Conservation (phyloP, 2,329 filamentous ascomycete genomes). For the Arthrobotrys megalospora region DNA sequence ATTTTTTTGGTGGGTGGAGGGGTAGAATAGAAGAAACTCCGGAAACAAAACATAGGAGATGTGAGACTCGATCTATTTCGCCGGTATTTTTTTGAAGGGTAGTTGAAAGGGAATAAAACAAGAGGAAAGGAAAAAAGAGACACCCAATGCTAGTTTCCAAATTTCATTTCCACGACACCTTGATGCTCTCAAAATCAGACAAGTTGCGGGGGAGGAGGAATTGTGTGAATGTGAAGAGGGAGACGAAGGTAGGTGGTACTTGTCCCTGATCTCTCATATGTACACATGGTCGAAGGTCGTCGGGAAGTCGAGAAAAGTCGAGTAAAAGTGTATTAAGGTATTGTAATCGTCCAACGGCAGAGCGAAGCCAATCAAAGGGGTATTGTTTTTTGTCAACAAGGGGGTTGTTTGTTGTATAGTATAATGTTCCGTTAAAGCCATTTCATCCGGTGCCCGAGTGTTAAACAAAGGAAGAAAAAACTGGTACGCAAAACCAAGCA, state of each 20-base stretch:
- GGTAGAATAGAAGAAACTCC: constrained; percentile 49
- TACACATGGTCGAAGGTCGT: constrained; percentile 62
- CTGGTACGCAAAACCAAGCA: constrained; percentile 50
- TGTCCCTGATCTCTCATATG: constrained; percentile 63
- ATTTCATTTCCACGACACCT: constrained; percentile 43
- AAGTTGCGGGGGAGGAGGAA: constrained; percentile 34
- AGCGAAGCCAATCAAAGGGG: constrained; percentile 37
- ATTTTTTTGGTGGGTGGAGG: constrained; percentile 34
- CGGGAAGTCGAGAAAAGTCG: constrained; percentile 61
- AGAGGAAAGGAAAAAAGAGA: constrained; percentile 24
- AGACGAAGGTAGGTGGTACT: constrained; percentile 61
- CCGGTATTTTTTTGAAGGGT: constrained; percentile 37
- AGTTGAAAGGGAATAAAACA: constrained; percentile 3
- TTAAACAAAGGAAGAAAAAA: constrained; percentile 45
- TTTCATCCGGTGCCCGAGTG: constrained; percentile 60
- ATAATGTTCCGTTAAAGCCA: constrained; percentile 60
- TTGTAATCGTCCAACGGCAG: constrained; percentile 60
- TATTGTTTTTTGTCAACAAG: constrained; percentile 36
- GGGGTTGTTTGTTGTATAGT: constrained; percentile 52
- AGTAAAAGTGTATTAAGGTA: constrained; percentile 57
- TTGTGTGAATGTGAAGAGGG: constrained; percentile 37
- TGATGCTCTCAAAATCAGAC: constrained; percentile 40
- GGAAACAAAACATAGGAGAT: constrained; percentile 53
- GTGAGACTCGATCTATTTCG: constrained; percentile 57
- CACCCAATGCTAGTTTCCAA: constrained; percentile 45